Evolutionary conservation across 768 basidiomycete genomes (phyloP).

Genomic region (Kwoniella dejecticola): DNA sequence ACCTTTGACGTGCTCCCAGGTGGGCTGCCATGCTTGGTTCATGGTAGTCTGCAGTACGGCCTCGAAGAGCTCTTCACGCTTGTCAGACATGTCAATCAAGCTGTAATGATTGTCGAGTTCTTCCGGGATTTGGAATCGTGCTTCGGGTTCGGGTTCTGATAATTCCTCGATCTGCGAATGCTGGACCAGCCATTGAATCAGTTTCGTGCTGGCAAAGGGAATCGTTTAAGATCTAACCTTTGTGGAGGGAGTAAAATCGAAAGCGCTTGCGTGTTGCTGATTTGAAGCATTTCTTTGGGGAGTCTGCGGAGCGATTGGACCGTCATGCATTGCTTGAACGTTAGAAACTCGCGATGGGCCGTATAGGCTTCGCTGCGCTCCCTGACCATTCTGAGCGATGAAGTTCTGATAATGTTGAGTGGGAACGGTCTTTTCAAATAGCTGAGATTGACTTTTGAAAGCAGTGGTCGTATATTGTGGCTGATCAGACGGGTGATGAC

Average conservation of each 20-base stretch:
- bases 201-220: too few relatives aligned
- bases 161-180: not conserved
- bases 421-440: too few relatives aligned
- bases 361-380: too few relatives aligned
- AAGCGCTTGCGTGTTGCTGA: not conserved
- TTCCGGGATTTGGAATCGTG: conserved; percentile 8
- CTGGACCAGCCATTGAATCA: too few relatives aligned
- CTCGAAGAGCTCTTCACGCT: not conserved
- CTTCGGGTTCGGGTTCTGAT: not conserved
- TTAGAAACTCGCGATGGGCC: too few relatives aligned
- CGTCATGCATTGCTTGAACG: too few relatives aligned
- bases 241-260: conserved; percentile 10
- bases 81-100: not conserved
- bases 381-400: too few relatives aligned
- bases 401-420: too few relatives aligned
- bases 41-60: not conserved
- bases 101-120: not conserved
- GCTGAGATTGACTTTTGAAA: too few relatives aligned
- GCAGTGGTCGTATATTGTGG: too few relatives aligned
- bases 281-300: too few relatives aligned
- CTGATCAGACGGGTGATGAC: too few relatives aligned
- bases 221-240: not conserved
- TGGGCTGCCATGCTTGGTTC: not conserved
- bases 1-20: not conserved
- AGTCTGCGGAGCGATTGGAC: not conserved